Evolutionary conservation across 2,329 filamentous ascomycete genomes (phyloP).

Genomic region (Alternaria dauci): DNA sequence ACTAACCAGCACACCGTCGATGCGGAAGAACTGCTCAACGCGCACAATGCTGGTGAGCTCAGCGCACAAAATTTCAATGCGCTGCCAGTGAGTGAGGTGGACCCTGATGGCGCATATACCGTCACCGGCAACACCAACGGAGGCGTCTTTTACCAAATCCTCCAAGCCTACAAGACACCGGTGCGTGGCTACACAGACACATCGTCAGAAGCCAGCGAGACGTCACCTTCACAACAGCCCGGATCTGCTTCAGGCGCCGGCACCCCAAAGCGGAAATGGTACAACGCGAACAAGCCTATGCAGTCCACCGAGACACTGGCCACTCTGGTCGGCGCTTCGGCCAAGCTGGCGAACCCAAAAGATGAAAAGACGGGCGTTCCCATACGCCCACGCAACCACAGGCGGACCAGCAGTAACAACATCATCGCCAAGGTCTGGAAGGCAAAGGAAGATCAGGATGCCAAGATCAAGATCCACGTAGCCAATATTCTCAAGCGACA

Average conservation of each 20-base stretch:
- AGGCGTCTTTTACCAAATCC: constrained; percentile 44
- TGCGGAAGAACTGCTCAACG: constrained; percentile 33
- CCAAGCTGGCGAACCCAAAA: constrained; percentile 41
- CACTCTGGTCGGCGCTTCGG: constrained; percentile 40
- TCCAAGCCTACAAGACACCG: constrained; percentile 44
- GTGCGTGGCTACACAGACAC: constrained; percentile 22
- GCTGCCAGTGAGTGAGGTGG: constrained; percentile 11
- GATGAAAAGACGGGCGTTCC: constrained; percentile 26
- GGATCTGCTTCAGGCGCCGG: constrained; percentile 35
- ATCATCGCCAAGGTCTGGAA: constrained; percentile 39
- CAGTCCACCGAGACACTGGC: constrained; percentile 44
- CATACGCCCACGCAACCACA: constrained; percentile 28
- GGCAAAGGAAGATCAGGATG: constrained; percentile 57
- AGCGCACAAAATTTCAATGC: constrained; percentile 4
- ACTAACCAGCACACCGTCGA: constrained; percentile 28
- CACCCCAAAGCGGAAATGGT: constrained; percentile 44
- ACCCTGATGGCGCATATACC: constrained; percentile 34
- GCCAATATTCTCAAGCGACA: constrained; percentile 78
- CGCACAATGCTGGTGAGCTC: constrained; percentile 23
- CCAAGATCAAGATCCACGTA: constrained; percentile 67
- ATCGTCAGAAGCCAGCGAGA: constrained; percentile 27
- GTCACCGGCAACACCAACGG: constrained; percentile 40
- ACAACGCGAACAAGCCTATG: constrained; percentile 36
- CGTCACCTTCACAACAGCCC: constrained; percentile 20
- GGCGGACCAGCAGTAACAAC: constrained; percentile 34